Evolutionary conservation across 2,329 filamentous ascomycete genomes (phyloP).

Genomic region (Cladosporium sp.): DNA sequence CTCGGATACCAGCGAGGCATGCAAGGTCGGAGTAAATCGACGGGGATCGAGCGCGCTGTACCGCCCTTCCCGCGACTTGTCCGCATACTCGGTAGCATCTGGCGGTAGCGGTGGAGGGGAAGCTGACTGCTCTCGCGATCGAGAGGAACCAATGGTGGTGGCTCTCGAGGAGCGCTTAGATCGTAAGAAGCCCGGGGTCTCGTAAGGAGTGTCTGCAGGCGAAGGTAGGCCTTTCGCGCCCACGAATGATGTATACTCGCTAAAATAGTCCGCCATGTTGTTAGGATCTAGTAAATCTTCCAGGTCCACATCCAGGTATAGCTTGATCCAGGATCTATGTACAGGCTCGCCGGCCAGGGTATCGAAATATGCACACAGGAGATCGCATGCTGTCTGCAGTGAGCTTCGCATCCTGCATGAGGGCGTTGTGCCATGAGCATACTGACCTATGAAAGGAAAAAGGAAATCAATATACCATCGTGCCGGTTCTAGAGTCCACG

Average conservation of each 20-base stretch:
- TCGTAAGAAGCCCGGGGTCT: conserved; percentile 48
- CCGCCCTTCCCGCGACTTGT: conserved; percentile 47
- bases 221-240: conserved; percentile 62
- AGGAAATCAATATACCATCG: conserved; percentile 12
- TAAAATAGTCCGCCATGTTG: conserved; percentile 42
- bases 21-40: conserved; percentile 89
- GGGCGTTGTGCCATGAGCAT: background rate
- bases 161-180: conserved; percentile 63
- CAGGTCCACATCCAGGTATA: conserved; percentile 7
- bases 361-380: conserved; percentile 11
- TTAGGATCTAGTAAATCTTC: background rate
- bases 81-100: conserved; percentile 35
- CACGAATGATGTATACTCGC: conserved; percentile 39
- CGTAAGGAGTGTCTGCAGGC: conserved; percentile 67
- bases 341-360: conserved; percentile 13
- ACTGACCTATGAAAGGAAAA: conserved; percentile 10
- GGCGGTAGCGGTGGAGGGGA: conserved; percentile 56
- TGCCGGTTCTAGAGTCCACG: conserved; percentile 10
- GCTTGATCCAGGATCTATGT: conserved; percentile 5
- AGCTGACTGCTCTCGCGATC: conserved; percentile 60
- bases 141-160: conserved; percentile 43
- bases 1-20: conserved; percentile 91
- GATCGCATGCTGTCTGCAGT: conserved; percentile 10
- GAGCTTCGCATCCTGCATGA: conserved; percentile 9
- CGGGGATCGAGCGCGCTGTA: conserved; percentile 76